Conservation (phyloP, 257 asterid species). For the Avicennia marina region DNA sequence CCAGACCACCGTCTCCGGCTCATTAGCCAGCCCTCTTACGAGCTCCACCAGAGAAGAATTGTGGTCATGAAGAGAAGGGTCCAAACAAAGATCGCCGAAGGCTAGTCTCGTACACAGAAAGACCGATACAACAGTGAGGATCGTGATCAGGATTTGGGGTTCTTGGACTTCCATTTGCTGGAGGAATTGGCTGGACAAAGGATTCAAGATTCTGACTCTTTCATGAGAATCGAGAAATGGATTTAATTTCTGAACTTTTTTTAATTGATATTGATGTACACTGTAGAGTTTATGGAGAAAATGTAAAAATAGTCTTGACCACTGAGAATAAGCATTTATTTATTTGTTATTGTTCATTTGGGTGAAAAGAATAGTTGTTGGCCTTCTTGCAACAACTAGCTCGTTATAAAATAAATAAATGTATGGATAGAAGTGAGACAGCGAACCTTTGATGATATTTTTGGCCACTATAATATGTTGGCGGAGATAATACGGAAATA, state of each 20-base stretch:
- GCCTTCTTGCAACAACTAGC: background rate
- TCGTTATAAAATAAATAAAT: too few species aligned
- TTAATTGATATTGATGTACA: too few species aligned
- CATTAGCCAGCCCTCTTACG: conserved; percentile 26
- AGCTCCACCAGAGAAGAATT: conserved; percentile 20
- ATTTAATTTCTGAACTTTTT: too few species aligned
- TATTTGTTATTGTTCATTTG: background rate
- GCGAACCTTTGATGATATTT: background rate
- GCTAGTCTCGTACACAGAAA: background rate
- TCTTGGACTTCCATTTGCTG: background rate
- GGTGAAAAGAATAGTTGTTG: background rate
- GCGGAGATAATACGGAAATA: too few species aligned
- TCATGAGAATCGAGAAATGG: too few species aligned
- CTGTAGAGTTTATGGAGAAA: too few species aligned
- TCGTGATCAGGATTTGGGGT: background rate
- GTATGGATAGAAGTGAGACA: conserved; percentile 16
- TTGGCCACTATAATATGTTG: too few species aligned
- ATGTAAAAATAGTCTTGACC: too few species aligned
- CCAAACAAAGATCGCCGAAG: background rate
- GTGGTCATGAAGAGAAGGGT: conserved; percentile 12
- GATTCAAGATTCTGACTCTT: background rate
- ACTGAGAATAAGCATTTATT: too few species aligned
- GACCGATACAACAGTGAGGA: background rate
- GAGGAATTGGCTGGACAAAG: background rate
- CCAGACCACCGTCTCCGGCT: conserved; percentile 28